Base-by-base conservation (phyloP, 306 rosid genomes). In the Vicia villosa region DNA sequence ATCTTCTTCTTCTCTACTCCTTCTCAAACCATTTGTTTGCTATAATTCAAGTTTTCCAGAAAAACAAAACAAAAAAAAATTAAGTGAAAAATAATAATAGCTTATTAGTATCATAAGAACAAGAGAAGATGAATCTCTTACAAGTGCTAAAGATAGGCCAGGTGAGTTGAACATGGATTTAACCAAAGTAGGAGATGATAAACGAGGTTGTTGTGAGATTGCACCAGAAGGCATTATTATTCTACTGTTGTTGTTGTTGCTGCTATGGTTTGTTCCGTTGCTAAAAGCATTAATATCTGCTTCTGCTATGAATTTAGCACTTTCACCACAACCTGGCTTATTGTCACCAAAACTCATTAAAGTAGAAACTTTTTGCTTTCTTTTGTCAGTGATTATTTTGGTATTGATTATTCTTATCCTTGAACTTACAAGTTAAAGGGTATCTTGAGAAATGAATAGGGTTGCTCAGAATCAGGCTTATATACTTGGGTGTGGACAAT, bases 301-400 rank as follows among this genome's bases (percentile, higher is more conserved):
- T 55, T 55, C 61, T n/a, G 83, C 73, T 9, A 83, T 82, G 62
- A 88, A 79, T 79, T 88, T 82, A 28, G 82, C 87, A 54, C 81
- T 83, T 20, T 85, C 89, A 36, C 87, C 77, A 26, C 85, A 17
- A 50, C 14, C 83, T 70, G 79, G 75, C 60, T 87, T 89, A 64
- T 77, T 85, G 70, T 90, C 92, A 83, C 91, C 95, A 83, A 88
- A 94, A 88, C 99, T 94, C 97, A 94, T 94, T 87, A 88, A 88
- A 81, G 85, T 79, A 8, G 26, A 9, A 8, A 60, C 58, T 67
- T 72, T 74, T 64, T 65, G 28, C 28, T 37, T 21, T 21, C 6
- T 21, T 40, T 30, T 58, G 46, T 55, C 62, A 46, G 24, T 63
- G 73, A 51, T 59, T 69, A 3, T 32, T 58, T 22, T 40, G 58